Percentiles rank a stretch among this genome's conserved stretches.
Conservation (phyloP, 129 eudicot species). For the Flaveria ramosissima region DNA sequence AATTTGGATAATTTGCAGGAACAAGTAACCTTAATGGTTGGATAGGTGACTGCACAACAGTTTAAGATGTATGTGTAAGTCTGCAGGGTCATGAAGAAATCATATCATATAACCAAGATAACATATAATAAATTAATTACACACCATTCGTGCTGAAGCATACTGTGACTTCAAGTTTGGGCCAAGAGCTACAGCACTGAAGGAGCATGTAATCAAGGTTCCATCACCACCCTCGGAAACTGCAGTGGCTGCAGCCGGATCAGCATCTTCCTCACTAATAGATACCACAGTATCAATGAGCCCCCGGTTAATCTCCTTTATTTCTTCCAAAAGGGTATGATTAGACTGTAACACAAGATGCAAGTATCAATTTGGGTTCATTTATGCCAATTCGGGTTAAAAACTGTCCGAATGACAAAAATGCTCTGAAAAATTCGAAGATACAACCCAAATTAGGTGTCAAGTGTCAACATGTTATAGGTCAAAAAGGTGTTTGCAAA, state of each 20-base stretch:
- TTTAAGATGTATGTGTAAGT: neutral
- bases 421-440: neutral
- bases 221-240: constrained; percentile 80
- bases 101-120: constrained; percentile 3
- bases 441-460: neutral
- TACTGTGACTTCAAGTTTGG: constrained; percentile 78
- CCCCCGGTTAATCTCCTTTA: constrained; percentile 68
- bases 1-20: constrained; percentile 84
- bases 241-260: constrained; percentile 65
- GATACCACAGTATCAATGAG: constrained; percentile 84
- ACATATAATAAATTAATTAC: neutral
- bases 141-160: constrained; percentile 88
- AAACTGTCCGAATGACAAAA: neutral
- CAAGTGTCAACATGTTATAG: constrained; percentile 8
- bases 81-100: neutral
- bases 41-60: constrained; percentile 73
- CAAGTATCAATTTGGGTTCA: neutral
- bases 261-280: constrained; percentile 75
- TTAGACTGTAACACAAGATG: constrained; percentile 53
- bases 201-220: constrained; percentile 80
- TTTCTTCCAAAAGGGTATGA: constrained; percentile 84
- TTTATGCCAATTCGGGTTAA: neutral
- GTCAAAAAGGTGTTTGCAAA: neutral
- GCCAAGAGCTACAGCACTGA: constrained; percentile 80
- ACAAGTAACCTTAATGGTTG: constrained; percentile 86